Evolutionary conservation across 306 rosid species (phyloP).

Genomic region (Cucumis melo): DNA sequence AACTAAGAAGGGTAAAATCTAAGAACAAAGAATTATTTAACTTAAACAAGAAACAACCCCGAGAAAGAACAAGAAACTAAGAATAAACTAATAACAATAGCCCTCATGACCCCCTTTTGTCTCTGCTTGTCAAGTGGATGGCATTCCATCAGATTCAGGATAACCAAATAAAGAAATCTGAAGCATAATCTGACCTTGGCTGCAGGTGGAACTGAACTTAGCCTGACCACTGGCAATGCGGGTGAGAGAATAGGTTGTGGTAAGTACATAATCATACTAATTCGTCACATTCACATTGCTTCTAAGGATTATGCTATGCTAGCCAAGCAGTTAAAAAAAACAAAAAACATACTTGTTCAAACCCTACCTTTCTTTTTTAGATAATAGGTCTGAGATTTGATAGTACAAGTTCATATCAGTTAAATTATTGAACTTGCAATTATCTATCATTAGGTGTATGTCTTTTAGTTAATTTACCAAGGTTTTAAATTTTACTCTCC

Average conservation of each 20-base stretch:
- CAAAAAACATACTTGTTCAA: too few species aligned
- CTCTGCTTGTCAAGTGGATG: background rate
- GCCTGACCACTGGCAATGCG: constrained; percentile 89
- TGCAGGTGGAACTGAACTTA: constrained; percentile 84
- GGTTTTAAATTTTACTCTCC: background rate
- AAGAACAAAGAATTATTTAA: too few species aligned
- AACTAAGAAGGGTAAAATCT: too few species aligned
- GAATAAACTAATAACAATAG: too few species aligned
- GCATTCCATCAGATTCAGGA: background rate
- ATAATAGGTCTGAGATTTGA: too few species aligned
- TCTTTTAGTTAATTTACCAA: background rate
- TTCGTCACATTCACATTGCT: background rate
- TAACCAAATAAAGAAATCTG: background rate
- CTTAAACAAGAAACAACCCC: too few species aligned
- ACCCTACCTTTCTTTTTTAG: background rate
- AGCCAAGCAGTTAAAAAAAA: background rate
- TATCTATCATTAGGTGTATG: background rate
- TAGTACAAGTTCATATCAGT: too few species aligned
- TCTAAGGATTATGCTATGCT: constrained; percentile 14
- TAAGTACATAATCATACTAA: background rate
- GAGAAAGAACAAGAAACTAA: too few species aligned
- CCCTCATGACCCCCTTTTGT: background rate
- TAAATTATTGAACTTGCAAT: too few species aligned
- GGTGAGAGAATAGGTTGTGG: constrained; percentile 95
- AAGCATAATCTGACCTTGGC: background rate